phyloP scores from a whole-genome alignment of 1,284 basidiomycete genomes.

The Vanrija sp. region DNA sequence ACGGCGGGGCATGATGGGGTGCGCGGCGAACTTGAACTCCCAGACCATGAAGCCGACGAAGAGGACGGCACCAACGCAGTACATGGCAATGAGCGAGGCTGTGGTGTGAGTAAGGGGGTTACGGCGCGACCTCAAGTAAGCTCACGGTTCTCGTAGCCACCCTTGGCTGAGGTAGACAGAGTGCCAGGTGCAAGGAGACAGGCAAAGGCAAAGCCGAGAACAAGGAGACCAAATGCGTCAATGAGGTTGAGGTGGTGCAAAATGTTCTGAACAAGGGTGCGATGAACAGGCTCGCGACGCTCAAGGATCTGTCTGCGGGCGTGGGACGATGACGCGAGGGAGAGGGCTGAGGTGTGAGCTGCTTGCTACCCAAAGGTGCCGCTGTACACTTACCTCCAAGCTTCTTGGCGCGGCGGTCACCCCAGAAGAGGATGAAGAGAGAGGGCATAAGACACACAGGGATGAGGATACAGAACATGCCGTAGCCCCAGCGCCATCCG shows the following conservation, averaged over 20 bases:
- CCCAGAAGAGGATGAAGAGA: conserved; percentile 43
- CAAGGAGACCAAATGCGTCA: conserved; percentile 45
- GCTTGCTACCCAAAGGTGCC: background rate
- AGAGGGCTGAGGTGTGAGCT: conserved; percentile 12
- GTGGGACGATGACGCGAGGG: conserved; percentile 25
- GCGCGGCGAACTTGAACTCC: conserved; percentile 44
- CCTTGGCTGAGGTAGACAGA: conserved; percentile 33
- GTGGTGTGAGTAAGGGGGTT: background rate
- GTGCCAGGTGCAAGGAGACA: conserved; percentile 48
- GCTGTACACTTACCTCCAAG: conserved; percentile 26
- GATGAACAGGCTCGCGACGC: background rate
- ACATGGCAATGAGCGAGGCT: conserved; percentile 51
- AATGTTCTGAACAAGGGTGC: conserved; percentile 15
- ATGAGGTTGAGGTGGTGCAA: conserved; percentile 37
- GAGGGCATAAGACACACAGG: conserved; percentile 31
- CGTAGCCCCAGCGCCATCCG: conserved; percentile 65
- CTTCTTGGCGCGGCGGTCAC: conserved; percentile 42
- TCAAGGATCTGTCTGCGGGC: conserved; percentile 10
- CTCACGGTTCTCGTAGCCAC: conserved; percentile 45
- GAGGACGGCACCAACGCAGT: conserved; percentile 44
- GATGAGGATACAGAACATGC: conserved; percentile 48
- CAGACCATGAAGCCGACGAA: conserved; percentile 45
- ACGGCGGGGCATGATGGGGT: conserved; percentile 48
- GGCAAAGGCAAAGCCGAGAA: conserved; percentile 45
- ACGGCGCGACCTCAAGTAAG: background rate